Percentiles rank a stretch among this genome's conserved stretches.
Conservation (phyloP, 1,139 yeast species). For the Pichia sp. region DNA sequence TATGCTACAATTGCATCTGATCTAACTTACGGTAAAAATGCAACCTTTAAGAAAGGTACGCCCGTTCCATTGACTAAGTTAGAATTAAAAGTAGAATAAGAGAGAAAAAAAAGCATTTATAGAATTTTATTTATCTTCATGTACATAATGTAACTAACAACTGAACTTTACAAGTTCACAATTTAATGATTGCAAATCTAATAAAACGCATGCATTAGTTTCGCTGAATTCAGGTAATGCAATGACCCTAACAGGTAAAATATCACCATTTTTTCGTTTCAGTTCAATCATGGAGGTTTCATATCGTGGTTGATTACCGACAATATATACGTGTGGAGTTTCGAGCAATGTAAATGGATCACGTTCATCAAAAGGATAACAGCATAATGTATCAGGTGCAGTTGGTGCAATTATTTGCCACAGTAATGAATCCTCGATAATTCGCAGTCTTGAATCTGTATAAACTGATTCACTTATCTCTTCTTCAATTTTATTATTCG, state of each 20-base stretch:
- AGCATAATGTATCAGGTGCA: conserved; percentile 91
- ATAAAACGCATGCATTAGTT: conserved; percentile 62
- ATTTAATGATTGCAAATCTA: conserved; percentile 55
- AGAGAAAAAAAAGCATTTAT: not conserved
- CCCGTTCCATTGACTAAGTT: conserved; percentile 35
- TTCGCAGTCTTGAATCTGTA: conserved; percentile 36
- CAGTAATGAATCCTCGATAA: conserved; percentile 61
- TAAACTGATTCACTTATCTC: conserved; percentile 25
- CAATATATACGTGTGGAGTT: conserved; percentile 81
- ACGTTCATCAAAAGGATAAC: conserved; percentile 72
- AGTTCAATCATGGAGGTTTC: conserved; percentile 33
- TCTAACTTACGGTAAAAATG: conserved; percentile 39
- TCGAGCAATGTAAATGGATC: conserved; percentile 80
- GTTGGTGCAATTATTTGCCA: conserved; percentile 94
- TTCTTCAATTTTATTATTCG: conserved; percentile 29
- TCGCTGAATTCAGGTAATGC: conserved; percentile 63
- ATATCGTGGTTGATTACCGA: conserved; percentile 72
- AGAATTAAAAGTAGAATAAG: conserved; percentile 10
- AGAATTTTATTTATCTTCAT: not conserved
- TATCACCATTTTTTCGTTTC: conserved; percentile 32
- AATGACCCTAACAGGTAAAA: conserved; percentile 43
- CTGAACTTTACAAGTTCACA: conserved; percentile 32
- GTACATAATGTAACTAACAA: conserved; percentile 2
- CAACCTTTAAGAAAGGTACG: conserved; percentile 29
- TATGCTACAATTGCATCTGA: conserved; percentile 43